These are phyloP conservation scores for Rasamsonia emersonii DNA, from an alignment of 2,329 filamentous ascomycete species.

Conservation along the genomic window DNA sequence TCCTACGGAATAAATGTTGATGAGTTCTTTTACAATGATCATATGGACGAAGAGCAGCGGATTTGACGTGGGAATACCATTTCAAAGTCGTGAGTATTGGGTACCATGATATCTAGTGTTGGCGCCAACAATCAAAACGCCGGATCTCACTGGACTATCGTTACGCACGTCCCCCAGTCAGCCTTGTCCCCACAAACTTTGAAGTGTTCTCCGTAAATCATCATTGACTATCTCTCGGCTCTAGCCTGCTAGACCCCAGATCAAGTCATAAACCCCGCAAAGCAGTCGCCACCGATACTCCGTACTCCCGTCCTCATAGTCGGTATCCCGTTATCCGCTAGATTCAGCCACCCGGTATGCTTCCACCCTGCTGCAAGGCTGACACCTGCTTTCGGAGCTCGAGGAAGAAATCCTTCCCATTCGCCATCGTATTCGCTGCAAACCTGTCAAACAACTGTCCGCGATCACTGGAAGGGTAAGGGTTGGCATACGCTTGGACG, in stretches of 20 bases:
- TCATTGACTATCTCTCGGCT: neutral
- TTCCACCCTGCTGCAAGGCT: conserved; percentile 28
- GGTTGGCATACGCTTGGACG: conserved; percentile 32
- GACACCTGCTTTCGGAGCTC: conserved; percentile 41
- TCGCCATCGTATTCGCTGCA: conserved; percentile 40
- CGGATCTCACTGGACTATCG: too few species aligned
- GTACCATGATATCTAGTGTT: too few species aligned
- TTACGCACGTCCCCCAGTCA: too few species aligned
- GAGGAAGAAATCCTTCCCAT: conserved; percentile 42
- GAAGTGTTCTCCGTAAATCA: neutral
- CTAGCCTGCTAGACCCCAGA: too few species aligned
- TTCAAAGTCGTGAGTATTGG: too few species aligned
- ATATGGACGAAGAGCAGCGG: too few species aligned
- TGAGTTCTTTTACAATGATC: too few species aligned
- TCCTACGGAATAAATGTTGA: too few species aligned
- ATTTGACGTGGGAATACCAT: too few species aligned
- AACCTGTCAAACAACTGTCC: conserved; percentile 6
- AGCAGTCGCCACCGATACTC: neutral
- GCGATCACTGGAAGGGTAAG: neutral
- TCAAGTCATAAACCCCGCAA: neutral
- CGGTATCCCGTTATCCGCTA: conserved; percentile 20
- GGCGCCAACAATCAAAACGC: too few species aligned
- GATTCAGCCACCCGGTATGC: conserved; percentile 25
- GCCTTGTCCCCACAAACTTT: too few species aligned
- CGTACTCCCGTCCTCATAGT: conserved; percentile 2